phyloP scores from a whole-genome alignment of 805 yeast species.

The Osmozyma mogii region DNA sequence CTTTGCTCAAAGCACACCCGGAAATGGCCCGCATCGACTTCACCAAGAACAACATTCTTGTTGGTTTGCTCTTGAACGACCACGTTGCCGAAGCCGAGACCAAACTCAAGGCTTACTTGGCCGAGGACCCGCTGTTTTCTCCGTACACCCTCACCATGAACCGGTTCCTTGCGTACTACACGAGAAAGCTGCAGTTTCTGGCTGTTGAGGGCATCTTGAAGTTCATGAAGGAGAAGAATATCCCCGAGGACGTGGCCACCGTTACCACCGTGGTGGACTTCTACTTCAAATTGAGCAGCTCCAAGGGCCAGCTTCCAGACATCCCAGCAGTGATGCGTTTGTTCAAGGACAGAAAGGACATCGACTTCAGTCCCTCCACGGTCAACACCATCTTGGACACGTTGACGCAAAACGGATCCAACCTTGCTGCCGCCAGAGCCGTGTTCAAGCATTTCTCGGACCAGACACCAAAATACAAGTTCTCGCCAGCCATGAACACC shows the following conservation, averaged over 20 bases:
- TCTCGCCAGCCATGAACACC: conserved; percentile 33
- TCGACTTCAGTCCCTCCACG: conserved; percentile 38
- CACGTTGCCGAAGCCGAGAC: conserved; percentile 38
- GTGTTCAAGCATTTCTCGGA: conserved; percentile 36
- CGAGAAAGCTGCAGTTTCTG: conserved; percentile 31
- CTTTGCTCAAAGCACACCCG: conserved; percentile 24
- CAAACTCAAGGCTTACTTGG: conserved; percentile 29
- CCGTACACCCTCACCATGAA: conserved; percentile 49
- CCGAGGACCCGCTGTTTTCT: conserved; percentile 22
- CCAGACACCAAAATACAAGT: conserved; percentile 17
- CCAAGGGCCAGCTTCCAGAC: conserved; percentile 36
- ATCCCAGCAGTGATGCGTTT: conserved; percentile 33
- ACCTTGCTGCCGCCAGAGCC: conserved; percentile 43
- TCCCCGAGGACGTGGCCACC: conserved; percentile 55
- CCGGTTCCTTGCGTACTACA: conserved; percentile 37
- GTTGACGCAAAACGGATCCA: conserved; percentile 38
- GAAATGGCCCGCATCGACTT: conserved; percentile 27
- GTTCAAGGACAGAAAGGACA: conserved; percentile 23
- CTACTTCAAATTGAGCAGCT: conserved; percentile 38
- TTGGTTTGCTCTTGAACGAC: conserved; percentile 35
- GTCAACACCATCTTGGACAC: conserved; percentile 47
- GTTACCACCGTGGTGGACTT: conserved; percentile 52
- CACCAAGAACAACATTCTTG: conserved; percentile 37
- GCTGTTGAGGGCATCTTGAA: conserved; percentile 43
- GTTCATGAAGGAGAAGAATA: conserved; percentile 31